Evolutionary conservation across 179 eudicot genomes (phyloP).

Genomic region (Monotropa hypopitys): DNA sequence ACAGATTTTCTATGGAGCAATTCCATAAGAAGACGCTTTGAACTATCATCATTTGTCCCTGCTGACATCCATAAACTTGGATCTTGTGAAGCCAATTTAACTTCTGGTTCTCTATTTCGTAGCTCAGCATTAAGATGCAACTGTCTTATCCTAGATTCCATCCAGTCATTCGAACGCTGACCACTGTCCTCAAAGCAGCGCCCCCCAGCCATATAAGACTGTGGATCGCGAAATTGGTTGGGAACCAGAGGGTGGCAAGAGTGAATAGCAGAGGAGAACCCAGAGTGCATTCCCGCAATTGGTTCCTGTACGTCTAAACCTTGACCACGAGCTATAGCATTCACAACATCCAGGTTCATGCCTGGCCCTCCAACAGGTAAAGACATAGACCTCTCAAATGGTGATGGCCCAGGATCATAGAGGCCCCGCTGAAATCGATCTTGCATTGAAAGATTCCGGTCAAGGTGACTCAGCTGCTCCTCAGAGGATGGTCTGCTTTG

Average conservation of each 20-base stretch:
- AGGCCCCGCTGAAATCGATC: slow-evolving; percentile 51
- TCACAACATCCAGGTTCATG: slow-evolving; percentile 37
- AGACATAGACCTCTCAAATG: slow-evolving; percentile 43
- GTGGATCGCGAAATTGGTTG: slow-evolving; percentile 36
- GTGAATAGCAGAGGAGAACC: slow-evolving; percentile 34
- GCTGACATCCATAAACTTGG: slow-evolving; percentile 50
- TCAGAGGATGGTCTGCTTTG: slow-evolving; percentile 7
- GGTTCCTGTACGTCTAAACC: slow-evolving; percentile 57
- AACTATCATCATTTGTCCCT: slow-evolving; percentile 54
- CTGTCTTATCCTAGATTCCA: slow-evolving; percentile 52
- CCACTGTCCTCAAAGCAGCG: slow-evolving; percentile 57
- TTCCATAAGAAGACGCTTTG: slow-evolving; percentile 83
- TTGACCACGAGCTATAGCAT: slow-evolving; percentile 58
- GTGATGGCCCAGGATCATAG: slow-evolving; percentile 40
- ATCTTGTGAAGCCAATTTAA: slow-evolving; percentile 32
- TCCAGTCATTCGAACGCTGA: slow-evolving; percentile 46
- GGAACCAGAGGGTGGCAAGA: slow-evolving; percentile 22
- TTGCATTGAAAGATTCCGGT: slow-evolving; percentile 44
- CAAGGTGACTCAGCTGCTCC: slow-evolving; percentile 52
- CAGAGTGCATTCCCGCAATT: slow-evolving; percentile 28
- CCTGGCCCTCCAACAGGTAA: slow-evolving; percentile 47
- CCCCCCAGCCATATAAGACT: slow-evolving; percentile 34
- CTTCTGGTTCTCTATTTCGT: slow-evolving; percentile 55
- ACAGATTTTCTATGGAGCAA: slow-evolving; percentile 61
- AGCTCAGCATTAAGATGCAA: slow-evolving; percentile 47